Percentiles rank a stretch among this genome's conserved stretches.
These are phyloP conservation scores for Mucor racemosus DNA, from an alignment of 371 early-diverging fungal genomes.

Conservation along the genomic window DNA sequence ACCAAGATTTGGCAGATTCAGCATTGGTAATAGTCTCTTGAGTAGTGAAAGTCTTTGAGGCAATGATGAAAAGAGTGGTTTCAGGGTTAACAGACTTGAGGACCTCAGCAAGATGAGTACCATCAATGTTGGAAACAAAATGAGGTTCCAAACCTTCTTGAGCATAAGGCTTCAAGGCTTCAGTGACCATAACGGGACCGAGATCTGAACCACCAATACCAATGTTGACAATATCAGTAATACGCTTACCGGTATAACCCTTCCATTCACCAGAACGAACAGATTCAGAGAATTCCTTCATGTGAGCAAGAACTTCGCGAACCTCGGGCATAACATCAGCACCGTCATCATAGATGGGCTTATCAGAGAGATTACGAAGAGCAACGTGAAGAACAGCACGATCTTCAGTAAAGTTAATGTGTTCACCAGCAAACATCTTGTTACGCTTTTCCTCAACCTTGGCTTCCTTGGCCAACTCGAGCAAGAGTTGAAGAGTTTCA, in stretches of 20 bases:
- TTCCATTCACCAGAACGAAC: constrained; percentile 92
- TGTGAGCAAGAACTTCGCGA: constrained; percentile 92
- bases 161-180: constrained; percentile 94
- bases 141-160: constrained; percentile 80
- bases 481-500: constrained; percentile 78
- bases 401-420: constrained; percentile 98
- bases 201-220: constrained; percentile 99
- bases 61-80: constrained; percentile 96
- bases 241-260: constrained; percentile 93
- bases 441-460: constrained; percentile 85
- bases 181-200: constrained; percentile 99
- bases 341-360: constrained; percentile 83
- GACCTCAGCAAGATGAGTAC: constrained; percentile 94
- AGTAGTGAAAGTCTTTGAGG: constrained; percentile 99
- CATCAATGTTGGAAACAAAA: constrained; percentile 99
- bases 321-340: constrained; percentile 93
- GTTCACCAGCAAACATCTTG: constrained; percentile 95
- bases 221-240: constrained; percentile 97
- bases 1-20: constrained; percentile 93
- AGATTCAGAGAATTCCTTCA: constrained; percentile 83
- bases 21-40: constrained; percentile 99
- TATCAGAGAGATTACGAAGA: constrained; percentile 87
- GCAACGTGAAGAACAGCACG: constrained; percentile 97
- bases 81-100: constrained; percentile 89
- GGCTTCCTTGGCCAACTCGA: constrained; percentile 85